These are phyloP conservation scores for Phaeosphaeria sp. DNA, from an alignment of 2,329 filamentous ascomycete genomes.

Conservation along the genomic window DNA sequence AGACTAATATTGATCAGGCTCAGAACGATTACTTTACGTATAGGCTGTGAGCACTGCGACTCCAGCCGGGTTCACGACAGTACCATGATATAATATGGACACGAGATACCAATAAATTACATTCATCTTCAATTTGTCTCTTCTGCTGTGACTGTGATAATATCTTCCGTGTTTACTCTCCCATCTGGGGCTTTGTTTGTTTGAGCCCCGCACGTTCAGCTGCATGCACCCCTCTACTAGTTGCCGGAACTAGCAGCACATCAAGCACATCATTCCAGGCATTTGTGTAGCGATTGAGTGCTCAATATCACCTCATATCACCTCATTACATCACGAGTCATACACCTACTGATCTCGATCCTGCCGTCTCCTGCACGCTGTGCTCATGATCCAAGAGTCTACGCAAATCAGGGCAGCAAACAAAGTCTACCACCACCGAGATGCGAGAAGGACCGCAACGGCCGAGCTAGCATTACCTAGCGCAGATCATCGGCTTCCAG, in stretches of 20 bases:
- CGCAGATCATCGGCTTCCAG: neutral
- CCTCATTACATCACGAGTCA: neutral
- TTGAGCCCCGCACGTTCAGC: neutral
- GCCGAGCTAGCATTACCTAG: neutral
- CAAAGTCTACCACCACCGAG: no score
- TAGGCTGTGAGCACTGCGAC: slow-evolving; percentile 25
- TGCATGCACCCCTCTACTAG: neutral
- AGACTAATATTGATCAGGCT: slow-evolving; percentile 7
- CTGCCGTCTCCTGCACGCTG: no score
- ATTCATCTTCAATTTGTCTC: slow-evolving; percentile 12
- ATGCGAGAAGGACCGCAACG: neutral
- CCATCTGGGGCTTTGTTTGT: neutral
- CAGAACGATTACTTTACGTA: slow-evolving; percentile 17
- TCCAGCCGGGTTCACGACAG: slow-evolving; percentile 23
- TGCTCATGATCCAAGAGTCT: neutral
- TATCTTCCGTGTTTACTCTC: no score
- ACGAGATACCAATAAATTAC: slow-evolving; percentile 37
- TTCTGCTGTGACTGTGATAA: neutral
- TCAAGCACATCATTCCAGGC: neutral
- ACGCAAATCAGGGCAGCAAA: no score
- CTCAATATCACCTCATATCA: neutral
- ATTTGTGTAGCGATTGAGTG: neutral
- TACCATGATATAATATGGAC: slow-evolving; percentile 26
- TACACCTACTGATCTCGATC: no score
- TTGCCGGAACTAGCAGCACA: neutral